Percentiles rank a stretch among this genome's conserved stretches.
Conservation (phyloP, 2,329 filamentous ascomycete species). For the Rutstroemia sp. region DNA sequence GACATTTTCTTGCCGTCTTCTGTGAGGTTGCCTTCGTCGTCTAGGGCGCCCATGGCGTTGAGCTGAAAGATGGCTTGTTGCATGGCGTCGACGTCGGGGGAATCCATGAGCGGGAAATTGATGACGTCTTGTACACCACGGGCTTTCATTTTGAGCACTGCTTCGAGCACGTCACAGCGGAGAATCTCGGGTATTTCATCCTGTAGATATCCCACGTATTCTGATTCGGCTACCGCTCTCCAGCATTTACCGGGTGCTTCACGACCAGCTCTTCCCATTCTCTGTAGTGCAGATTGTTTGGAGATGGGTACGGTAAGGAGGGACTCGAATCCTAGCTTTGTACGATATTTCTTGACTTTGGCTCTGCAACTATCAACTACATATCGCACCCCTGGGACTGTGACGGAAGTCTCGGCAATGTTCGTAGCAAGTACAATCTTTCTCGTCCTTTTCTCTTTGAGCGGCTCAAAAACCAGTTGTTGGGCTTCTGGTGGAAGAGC, state of each 20-base stretch:
- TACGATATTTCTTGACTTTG: constrained; percentile 87
- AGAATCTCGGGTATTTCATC: constrained; percentile 83
- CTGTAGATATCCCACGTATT: constrained; percentile 63
- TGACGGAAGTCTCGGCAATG: constrained; percentile 97
- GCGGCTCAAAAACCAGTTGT: constrained; percentile 74
- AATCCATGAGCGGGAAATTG: constrained; percentile 77
- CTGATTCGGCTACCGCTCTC: constrained; percentile 75
- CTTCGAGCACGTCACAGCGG: constrained; percentile 78
- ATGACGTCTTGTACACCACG: constrained; percentile 77
- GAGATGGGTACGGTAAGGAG: constrained; percentile 86
- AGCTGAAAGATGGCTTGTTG: constrained; percentile 78
- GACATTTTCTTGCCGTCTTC: constrained; percentile 69
- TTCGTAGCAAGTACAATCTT: constrained; percentile 93
- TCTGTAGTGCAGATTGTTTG: constrained; percentile 85
- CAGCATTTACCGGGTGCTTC: constrained; percentile 88
- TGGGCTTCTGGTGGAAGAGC: constrained; percentile 83
- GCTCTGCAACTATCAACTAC: constrained; percentile 91
- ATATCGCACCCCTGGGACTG: constrained; percentile 83
- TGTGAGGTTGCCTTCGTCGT: constrained; percentile 66
- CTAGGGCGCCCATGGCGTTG: constrained; percentile 68
- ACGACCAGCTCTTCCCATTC: constrained; percentile 85
- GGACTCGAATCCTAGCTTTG: constrained; percentile 79
- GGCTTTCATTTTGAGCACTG: constrained; percentile 89
- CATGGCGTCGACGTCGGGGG: constrained; percentile 68
- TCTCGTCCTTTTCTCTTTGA: constrained; percentile 63